These are phyloP conservation scores for Pseudogymnoascus sp. DNA, from an alignment of 2,329 filamentous ascomycete genomes.

Conservation along the genomic window DNA sequence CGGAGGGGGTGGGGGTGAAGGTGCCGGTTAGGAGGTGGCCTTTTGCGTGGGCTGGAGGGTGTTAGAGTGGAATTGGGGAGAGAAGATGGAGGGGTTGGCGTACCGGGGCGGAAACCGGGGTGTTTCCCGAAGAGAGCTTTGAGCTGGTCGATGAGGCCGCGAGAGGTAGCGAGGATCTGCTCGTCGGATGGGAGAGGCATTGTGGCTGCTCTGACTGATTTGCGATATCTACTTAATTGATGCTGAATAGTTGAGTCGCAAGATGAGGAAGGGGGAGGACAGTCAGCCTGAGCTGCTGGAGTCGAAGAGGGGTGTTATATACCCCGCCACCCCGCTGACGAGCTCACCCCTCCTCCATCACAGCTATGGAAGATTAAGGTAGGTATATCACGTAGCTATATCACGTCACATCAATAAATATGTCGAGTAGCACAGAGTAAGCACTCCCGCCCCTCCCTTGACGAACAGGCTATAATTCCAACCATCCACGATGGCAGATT, in stretches of 20 bases:
- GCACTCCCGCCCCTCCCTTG: background rate
- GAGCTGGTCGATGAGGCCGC: constrained; percentile 30
- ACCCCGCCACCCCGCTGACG: background rate
- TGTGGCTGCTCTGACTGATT: constrained; percentile 11
- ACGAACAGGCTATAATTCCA: background rate
- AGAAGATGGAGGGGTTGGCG: background rate
- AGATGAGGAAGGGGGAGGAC: background rate
- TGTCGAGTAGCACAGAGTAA: background rate
- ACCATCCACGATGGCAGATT: background rate
- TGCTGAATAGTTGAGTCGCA: background rate
- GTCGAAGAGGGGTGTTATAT: background rate
- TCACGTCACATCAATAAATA: background rate
- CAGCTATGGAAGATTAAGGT: no score
- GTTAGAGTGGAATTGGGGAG: background rate
- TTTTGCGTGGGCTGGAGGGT: constrained; percentile 42
- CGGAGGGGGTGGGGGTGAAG: constrained; percentile 38
- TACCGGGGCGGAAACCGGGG: constrained; percentile 34
- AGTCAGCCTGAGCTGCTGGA: background rate
- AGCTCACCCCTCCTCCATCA: background rate
- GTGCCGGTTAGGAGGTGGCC: constrained; percentile 43
- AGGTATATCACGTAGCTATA: background rate
- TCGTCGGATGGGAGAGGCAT: constrained; percentile 40
- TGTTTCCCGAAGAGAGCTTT: constrained; percentile 34
- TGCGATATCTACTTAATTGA: no score
- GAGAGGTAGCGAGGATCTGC: constrained; percentile 31